phyloP scores from a whole-genome alignment of 352 stramenopile species.

The Phytophthora fragariae region DNA sequence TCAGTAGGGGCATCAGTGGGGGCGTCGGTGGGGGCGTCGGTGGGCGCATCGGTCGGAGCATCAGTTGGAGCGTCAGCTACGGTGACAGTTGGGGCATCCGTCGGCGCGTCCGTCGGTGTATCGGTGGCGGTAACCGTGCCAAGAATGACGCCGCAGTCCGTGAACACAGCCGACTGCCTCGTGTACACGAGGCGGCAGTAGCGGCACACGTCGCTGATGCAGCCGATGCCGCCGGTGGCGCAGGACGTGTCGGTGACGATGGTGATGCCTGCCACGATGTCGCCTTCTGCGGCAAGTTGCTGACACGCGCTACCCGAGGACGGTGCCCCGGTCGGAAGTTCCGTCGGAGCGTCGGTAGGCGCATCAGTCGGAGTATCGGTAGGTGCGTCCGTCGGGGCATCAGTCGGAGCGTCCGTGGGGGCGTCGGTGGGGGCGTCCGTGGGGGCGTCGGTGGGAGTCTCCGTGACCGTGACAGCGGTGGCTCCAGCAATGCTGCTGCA shows the following conservation, averaged over 20 bases:
- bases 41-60: neutral
- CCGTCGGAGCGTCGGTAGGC: constrained; percentile 7
- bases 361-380: neutral
- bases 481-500: constrained; percentile 20
- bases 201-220: constrained; percentile 38
- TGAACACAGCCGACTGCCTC: constrained; percentile 32
- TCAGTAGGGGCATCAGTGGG: constrained; percentile 5
- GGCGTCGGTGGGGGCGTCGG: constrained; percentile 7
- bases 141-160: constrained; percentile 28
- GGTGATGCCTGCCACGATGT: constrained; percentile 37
- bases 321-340: constrained; percentile 6
- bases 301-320: constrained; percentile 9
- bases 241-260: constrained; percentile 40
- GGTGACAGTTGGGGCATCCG: constrained; percentile 7
- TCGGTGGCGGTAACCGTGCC: neutral
- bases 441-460: neutral
- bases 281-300: constrained; percentile 16
- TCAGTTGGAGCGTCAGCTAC: constrained; percentile 5
- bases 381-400: neutral
- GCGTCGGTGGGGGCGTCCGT: neutral
- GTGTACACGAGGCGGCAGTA: constrained; percentile 43
- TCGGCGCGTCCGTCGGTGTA: constrained; percentile 1
- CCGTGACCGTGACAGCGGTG: neutral
- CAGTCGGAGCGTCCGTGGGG: neutral
- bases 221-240: constrained; percentile 39